These are phyloP conservation scores for Rhodotorula sp. DNA, from an alignment of 1,284 basidiomycete genomes.

Conservation along the genomic window DNA sequence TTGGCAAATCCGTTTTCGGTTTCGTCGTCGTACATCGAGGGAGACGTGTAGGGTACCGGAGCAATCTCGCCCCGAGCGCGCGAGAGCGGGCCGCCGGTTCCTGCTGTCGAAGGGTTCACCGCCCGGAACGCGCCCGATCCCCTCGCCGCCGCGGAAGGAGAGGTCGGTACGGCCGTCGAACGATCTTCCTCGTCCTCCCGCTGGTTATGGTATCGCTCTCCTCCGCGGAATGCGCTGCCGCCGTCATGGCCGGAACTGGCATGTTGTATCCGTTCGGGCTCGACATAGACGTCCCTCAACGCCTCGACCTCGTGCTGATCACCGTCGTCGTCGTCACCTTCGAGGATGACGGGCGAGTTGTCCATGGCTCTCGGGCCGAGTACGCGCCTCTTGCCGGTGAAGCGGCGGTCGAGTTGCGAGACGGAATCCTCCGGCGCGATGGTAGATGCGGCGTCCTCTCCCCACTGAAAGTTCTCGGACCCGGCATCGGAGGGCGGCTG, in stretches of 20 bases:
- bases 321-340: slow-evolving; percentile 15
- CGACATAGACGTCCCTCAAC: neutral
- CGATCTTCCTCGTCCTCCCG: neutral
- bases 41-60: slow-evolving; percentile 14
- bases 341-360: slow-evolving; percentile 27
- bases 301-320: neutral
- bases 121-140: slow-evolving; percentile 1
- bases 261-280: neutral
- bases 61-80: slow-evolving; percentile 6
- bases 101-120: slow-evolving; percentile 8
- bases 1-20: slow-evolving; percentile 7
- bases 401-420: slow-evolving; percentile 32
- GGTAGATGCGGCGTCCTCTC: slow-evolving; percentile 32
- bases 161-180: neutral
- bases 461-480: slow-evolving; percentile 29
- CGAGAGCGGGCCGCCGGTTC: neutral
- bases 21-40: slow-evolving; percentile 7
- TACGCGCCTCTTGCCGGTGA: slow-evolving; percentile 25
- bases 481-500: slow-evolving; percentile 19
- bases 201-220: neutral
- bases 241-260: neutral
- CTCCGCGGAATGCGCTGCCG: no score
- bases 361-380: slow-evolving; percentile 34
- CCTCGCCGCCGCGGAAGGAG: neutral
- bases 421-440: slow-evolving; percentile 38